Conservation (phyloP, 225 moss, liverwort and hornwort genomes). For the Bryoerythrophyllum caledonicum region DNA sequence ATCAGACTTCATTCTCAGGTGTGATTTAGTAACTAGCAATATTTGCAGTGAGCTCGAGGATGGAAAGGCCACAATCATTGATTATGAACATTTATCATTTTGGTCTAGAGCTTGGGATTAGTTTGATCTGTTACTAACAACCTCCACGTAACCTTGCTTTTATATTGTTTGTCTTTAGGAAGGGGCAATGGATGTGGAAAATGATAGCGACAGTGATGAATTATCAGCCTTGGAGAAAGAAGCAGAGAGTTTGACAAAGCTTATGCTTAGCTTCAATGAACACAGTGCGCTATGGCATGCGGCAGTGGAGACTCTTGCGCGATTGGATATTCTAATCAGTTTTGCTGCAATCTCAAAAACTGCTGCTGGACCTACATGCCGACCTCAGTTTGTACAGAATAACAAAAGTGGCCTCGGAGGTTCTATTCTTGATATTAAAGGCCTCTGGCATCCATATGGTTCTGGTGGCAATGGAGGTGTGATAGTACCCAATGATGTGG, state of each 20-base stretch:
- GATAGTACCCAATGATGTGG: conserved; percentile 84
- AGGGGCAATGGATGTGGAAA: conserved; percentile 24
- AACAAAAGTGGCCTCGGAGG: conserved; percentile 47
- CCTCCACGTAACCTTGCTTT: conserved; percentile 11
- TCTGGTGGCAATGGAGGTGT: conserved; percentile 76
- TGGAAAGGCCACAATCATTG: conserved; percentile 7
- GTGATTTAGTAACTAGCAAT: background rate
- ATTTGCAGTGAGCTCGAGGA: conserved; percentile 9
- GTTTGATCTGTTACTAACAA: background rate
- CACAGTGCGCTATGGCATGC: conserved; percentile 64
- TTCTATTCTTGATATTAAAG: conserved; percentile 66
- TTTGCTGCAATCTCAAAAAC: conserved; percentile 63
- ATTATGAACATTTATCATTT: background rate
- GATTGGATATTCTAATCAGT: conserved; percentile 75
- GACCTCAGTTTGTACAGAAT: conserved; percentile 70
- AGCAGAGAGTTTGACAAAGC: conserved; percentile 59
- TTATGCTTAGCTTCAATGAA: conserved; percentile 69
- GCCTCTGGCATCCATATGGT: conserved; percentile 90
- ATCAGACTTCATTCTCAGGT: conserved; percentile 37
- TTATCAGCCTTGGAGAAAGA: conserved; percentile 62
- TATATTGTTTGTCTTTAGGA: conserved; percentile 31
- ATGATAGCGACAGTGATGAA: conserved; percentile 47
- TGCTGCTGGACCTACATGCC: conserved; percentile 75
- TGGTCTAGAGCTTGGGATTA: conserved; percentile 12
- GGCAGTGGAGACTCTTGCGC: conserved; percentile 69